A percentile compares a stretch with the other conserved stretches of the same genome.
These are phyloP conservation scores for Platismatia glauca DNA, from an alignment of 495 filamentous ascomycete genomes.

Conservation along the genomic window DNA sequence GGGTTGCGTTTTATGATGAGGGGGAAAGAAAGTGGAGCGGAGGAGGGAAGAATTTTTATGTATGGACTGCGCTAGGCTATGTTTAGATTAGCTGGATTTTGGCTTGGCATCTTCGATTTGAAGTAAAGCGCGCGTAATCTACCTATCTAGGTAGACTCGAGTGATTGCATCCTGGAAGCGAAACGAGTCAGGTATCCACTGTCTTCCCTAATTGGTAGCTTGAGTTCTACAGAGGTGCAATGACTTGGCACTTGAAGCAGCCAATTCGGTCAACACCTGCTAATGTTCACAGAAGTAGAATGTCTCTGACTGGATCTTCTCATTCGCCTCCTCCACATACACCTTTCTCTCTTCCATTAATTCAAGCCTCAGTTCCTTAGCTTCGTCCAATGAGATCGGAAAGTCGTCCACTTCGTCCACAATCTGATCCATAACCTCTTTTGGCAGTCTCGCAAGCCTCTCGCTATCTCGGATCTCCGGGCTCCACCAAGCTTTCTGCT, in stretches of 20 bases:
- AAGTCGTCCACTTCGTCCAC: constrained; percentile 23
- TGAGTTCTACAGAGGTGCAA: too few relatives aligned
- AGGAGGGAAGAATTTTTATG: background rate
- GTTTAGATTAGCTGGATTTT: background rate
- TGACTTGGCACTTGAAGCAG: too few relatives aligned
- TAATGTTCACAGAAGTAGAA: constrained; percentile 12
- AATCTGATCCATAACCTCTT: constrained; percentile 36
- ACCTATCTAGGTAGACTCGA: too few relatives aligned
- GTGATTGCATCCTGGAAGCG: too few relatives aligned
- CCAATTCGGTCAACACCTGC: too few relatives aligned
- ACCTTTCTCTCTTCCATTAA: constrained; percentile 41
- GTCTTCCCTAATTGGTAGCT: too few relatives aligned
- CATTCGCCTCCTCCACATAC: constrained; percentile 15
- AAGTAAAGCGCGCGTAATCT: too few relatives aligned
- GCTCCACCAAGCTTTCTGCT: constrained; percentile 34
- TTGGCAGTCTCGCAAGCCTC: constrained; percentile 26
- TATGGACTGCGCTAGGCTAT: background rate
- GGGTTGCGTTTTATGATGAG: constrained; percentile 20
- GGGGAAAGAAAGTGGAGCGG: background rate
- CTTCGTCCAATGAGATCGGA: constrained; percentile 37
- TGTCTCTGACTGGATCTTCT: background rate
- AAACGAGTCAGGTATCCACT: too few relatives aligned
- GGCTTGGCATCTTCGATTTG: background rate
- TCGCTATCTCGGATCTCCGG: constrained; percentile 22
- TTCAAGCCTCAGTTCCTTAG: constrained; percentile 35